Percentiles rank a stretch among this genome's conserved stretches.
These are phyloP conservation scores for Pseudofabraea citricarpa DNA, from an alignment of 2,329 filamentous ascomycete genomes.

Conservation along the genomic window DNA sequence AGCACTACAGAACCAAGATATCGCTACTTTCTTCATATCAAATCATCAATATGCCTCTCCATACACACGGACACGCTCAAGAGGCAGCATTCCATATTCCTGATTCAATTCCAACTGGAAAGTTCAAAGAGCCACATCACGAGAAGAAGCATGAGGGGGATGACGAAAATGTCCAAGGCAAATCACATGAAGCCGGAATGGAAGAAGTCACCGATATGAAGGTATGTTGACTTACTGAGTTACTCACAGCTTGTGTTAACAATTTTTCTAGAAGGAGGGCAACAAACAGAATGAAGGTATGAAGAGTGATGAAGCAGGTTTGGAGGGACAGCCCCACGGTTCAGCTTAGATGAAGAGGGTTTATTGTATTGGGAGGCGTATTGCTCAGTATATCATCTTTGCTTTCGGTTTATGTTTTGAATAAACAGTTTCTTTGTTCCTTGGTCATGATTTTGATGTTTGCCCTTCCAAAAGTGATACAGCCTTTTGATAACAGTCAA, in stretches of 20 bases:
- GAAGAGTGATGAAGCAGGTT: background rate
- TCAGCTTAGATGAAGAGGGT: background rate
- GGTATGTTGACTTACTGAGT: background rate
- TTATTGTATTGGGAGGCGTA: background rate
- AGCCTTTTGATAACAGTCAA: too few relatives aligned
- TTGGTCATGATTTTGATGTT: too few relatives aligned
- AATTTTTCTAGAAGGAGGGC: background rate
- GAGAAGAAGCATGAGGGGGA: background rate
- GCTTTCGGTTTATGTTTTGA: too few relatives aligned
- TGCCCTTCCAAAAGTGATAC: too few relatives aligned
- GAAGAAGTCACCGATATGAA: background rate
- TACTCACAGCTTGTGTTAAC: background rate
- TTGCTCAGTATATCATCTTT: background rate
- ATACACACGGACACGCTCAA: too few relatives aligned
- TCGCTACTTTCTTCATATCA: too few relatives aligned
- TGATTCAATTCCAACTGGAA: background rate
- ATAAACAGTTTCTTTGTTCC: too few relatives aligned
- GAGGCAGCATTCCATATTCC: background rate
- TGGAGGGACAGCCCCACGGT: background rate
- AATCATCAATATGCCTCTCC: too few relatives aligned
- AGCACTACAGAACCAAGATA: too few relatives aligned
- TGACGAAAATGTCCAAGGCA: background rate
- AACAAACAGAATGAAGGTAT: background rate
- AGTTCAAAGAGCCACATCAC: background rate
- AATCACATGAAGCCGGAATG: background rate